Conservation (phyloP, 805 yeast genomes). For the Isabelozyma pseudorhagii region DNA sequence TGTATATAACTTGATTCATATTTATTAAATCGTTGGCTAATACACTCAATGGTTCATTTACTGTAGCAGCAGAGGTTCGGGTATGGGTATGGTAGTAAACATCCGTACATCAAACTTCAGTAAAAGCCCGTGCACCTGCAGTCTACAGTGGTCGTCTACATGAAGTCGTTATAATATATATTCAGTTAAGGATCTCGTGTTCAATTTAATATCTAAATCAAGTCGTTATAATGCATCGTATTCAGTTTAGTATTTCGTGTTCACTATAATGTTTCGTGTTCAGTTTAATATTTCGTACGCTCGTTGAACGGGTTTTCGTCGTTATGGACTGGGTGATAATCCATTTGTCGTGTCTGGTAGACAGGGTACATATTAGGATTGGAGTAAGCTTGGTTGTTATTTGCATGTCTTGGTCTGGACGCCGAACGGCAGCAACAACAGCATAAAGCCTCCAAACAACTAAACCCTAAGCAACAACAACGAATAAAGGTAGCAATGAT, state of each 20-base stretch:
- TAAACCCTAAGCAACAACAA: constrained; percentile 53
- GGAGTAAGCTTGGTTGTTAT: constrained; percentile 13
- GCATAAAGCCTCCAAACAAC: constrained; percentile 42
- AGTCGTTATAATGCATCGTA: not conserved
- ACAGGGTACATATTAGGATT: constrained; percentile 35
- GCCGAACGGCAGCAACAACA: constrained; percentile 45
- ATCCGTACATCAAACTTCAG: not conserved
- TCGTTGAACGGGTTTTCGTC: constrained; percentile 1
- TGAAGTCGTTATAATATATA: not conserved
- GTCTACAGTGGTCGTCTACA: not conserved
- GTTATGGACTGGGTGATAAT: not conserved
- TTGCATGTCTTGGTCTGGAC: constrained; percentile 9
- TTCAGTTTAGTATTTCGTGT: no score
- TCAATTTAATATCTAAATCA: no score
- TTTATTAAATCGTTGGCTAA: not conserved
- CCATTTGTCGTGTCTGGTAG: not conserved
- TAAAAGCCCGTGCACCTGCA: not conserved
- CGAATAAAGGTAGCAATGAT: constrained; percentile 51
- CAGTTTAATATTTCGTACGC: not conserved
- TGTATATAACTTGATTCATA: constrained; percentile 1
- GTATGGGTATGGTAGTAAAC: not conserved
- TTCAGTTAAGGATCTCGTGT: no score
- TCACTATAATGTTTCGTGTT: no score
- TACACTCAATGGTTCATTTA: not conserved
- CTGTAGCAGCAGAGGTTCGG: not conserved